Conservation (phyloP, 148 eudicot genomes). For the Chenopodium formosanum region DNA sequence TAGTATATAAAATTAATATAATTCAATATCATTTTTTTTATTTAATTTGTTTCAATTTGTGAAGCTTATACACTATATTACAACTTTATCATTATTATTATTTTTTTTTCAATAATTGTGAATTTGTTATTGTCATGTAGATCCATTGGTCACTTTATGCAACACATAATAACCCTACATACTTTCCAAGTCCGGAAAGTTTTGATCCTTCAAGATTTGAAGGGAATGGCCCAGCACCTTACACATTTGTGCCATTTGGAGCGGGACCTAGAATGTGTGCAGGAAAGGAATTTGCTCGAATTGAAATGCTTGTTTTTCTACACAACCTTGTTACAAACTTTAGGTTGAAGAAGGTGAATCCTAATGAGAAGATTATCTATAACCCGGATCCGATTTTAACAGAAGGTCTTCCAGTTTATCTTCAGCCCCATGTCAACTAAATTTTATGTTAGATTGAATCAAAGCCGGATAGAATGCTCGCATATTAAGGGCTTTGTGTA, state of each 20-base stretch:
- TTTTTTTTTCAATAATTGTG: no score
- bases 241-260: conserved; percentile 4
- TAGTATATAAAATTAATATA: no score
- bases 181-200: conserved; percentile 4
- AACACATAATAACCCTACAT: conserved; percentile 5
- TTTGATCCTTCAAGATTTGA: conserved; percentile 15
- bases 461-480: no score
- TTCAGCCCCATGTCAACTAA: neutral
- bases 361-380: neutral
- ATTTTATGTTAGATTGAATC: no score
- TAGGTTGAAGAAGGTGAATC: neutral
- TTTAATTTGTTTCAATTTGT: no score
- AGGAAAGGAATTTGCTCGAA: conserved; percentile 6
- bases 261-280: conserved; percentile 8
- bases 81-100: no score
- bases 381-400: neutral
- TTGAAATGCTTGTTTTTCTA: conserved; percentile 2
- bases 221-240: neutral
- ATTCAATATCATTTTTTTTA: no score
- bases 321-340: neutral
- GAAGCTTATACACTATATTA: no score
- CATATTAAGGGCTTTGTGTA: no score
- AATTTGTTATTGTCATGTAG: neutral
- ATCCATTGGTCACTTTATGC: conserved; percentile 12
- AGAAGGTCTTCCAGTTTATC: neutral